A percentile compares a stretch with the other conserved stretches of the same genome.
These are phyloP conservation scores for Podospora pseudopauciseta DNA, from an alignment of 495 filamentous ascomycete genomes.

Conservation along the genomic window DNA sequence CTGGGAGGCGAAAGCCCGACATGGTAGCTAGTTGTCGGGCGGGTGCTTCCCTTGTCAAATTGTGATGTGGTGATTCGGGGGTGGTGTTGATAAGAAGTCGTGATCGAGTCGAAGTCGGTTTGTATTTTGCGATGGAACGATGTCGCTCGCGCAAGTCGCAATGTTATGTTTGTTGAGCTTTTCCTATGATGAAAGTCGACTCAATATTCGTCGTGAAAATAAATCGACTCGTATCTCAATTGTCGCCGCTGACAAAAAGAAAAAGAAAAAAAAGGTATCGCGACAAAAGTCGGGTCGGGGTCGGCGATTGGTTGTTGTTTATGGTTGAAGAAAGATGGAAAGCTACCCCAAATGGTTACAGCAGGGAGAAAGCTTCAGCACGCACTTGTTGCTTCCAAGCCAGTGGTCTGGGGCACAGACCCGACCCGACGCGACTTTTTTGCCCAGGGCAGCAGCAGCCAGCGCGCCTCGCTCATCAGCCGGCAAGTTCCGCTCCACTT, in stretches of 20 bases:
- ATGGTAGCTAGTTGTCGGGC: not conserved
- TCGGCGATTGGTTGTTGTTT: not conserved
- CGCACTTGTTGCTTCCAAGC: not conserved
- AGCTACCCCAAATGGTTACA: conserved; percentile 12
- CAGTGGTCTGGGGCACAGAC: conserved; percentile 6
- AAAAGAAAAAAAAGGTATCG: not conserved
- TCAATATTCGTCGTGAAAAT: no score
- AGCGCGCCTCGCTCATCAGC: conserved; percentile 13
- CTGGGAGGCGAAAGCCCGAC: not conserved
- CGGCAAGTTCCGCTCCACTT: conserved; percentile 20
- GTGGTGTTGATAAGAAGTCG: not conserved
- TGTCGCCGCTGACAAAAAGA: not conserved
- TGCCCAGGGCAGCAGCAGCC: conserved; percentile 5
- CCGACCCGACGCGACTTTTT: conserved; percentile 26
- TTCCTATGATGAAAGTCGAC: no score
- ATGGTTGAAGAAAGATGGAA: conserved; percentile 1
- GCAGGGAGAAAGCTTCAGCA: not conserved
- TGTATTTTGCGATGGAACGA: not conserved
- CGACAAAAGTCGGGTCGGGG: not conserved
- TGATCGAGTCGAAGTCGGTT: no score
- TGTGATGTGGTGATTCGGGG: not conserved
- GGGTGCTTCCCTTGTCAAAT: not conserved
- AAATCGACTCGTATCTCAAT: not conserved
- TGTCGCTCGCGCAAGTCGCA: not conserved
- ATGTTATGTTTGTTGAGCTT: no score